phyloP scores from a whole-genome alignment of 2,329 filamentous ascomycete genomes.

The Nannizziopsis arthrosporioides region DNA sequence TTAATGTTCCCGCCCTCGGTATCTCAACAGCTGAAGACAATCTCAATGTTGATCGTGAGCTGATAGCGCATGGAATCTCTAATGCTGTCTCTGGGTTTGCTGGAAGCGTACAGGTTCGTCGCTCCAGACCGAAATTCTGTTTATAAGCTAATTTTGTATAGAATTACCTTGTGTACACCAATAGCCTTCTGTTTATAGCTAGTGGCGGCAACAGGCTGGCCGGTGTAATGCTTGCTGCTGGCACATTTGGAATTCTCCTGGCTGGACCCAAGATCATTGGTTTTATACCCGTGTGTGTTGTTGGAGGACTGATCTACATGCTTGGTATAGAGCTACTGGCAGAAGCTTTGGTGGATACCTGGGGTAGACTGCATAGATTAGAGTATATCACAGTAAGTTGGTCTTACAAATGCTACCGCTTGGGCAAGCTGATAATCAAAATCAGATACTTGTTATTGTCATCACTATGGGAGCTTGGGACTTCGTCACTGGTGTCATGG shows the following conservation, averaged over 20 bases:
- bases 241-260: constrained; percentile 71
- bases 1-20: constrained; percentile 89
- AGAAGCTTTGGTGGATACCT: constrained; percentile 79
- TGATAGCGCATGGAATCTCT: constrained; percentile 84
- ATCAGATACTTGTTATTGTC: constrained; percentile 67
- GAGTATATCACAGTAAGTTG: constrained; percentile 71
- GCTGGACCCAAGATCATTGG: constrained; percentile 81
- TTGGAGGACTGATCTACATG: constrained; percentile 87
- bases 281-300: constrained; percentile 92
- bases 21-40: constrained; percentile 88
- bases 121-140: not conserved
- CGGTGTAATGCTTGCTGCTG: constrained; percentile 67
- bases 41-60: constrained; percentile 76
- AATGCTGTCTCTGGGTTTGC: constrained; percentile 78
- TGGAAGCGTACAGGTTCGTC: constrained; percentile 62
- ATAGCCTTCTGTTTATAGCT: constrained; percentile 91
- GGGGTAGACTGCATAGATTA: constrained; percentile 71
- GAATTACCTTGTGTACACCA: constrained; percentile 96
- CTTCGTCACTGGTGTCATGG: constrained; percentile 85
- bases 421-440: not conserved
- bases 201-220: constrained; percentile 82
- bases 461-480: constrained; percentile 94
- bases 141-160: constrained; percentile 34
- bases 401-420: constrained; percentile 1
- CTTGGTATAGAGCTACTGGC: constrained; percentile 83